phyloP scores from a whole-genome alignment of 495 filamentous ascomycete species.

The Neurospora terricola region DNA sequence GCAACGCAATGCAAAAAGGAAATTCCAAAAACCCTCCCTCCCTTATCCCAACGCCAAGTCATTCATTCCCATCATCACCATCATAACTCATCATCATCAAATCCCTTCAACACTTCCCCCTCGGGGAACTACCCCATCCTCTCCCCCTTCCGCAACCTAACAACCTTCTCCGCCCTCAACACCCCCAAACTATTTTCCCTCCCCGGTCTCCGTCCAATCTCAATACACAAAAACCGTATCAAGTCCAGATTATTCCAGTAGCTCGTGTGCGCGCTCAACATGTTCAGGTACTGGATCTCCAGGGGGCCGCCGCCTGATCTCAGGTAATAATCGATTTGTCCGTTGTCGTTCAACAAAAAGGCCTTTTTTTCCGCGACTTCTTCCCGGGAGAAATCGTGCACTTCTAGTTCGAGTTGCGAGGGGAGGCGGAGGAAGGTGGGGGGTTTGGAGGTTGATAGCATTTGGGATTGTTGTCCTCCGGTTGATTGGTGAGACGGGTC shows the following conservation, averaged over 20 bases:
- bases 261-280: constrained; percentile 91
- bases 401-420: constrained; percentile 86
- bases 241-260: constrained; percentile 88
- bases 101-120: not conserved
- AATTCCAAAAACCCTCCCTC: not conserved
- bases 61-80: not conserved
- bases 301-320: constrained; percentile 69
- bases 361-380: constrained; percentile 87
- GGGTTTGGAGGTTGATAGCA: constrained; percentile 17
- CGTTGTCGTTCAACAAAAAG: constrained; percentile 84
- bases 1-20: not conserved
- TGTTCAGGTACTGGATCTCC: constrained; percentile 93
- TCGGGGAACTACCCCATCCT: not conserved
- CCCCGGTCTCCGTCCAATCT: constrained; percentile 70
- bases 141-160: constrained; percentile 15
- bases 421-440: constrained; percentile 54
- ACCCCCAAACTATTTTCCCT: constrained; percentile 52
- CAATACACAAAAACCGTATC: constrained; percentile 73
- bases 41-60: not conserved
- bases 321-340: constrained; percentile 84
- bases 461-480: not conserved
- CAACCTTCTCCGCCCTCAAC: constrained; percentile 68
- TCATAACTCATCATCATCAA: not conserved
- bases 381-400: constrained; percentile 87
- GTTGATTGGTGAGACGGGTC: not conserved